Evolutionary conservation across 768 basidiomycete genomes (phyloP).

Genomic region (Exidia glandulosa): DNA sequence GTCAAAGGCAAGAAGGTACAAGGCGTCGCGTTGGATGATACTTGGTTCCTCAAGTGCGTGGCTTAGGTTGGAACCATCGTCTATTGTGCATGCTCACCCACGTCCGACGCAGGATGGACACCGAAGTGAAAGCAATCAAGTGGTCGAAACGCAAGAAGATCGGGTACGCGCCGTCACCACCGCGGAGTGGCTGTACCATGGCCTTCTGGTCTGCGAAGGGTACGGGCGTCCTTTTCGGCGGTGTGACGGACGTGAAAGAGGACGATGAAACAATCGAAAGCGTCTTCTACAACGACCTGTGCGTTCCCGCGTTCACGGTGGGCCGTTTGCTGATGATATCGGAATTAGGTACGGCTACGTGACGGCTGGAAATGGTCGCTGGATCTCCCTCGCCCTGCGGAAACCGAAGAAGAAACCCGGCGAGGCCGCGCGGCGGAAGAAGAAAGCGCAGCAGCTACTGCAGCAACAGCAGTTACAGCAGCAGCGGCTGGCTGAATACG

Average conservation of each 20-base stretch:
- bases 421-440: slow-evolving; percentile 33
- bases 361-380: slow-evolving; percentile 58
- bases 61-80: slow-evolving; percentile 4
- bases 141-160: slow-evolving; percentile 81
- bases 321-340: background rate
- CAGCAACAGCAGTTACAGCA: no score
- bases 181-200: slow-evolving; percentile 83
- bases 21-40: slow-evolving; percentile 83
- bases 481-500: slow-evolving; percentile 7
- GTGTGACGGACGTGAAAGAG: slow-evolving; percentile 78
- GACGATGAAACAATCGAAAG: slow-evolving; percentile 78
- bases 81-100: background rate
- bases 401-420: slow-evolving; percentile 42
- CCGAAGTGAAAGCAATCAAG: slow-evolving; percentile 43
- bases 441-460: no score
- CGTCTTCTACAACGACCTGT: slow-evolving; percentile 84
- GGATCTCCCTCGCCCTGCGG: slow-evolving; percentile 66
- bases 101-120: slow-evolving; percentile 24
- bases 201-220: slow-evolving; percentile 51
- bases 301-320: slow-evolving; percentile 12
- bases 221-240: slow-evolving; percentile 76
- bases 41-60: slow-evolving; percentile 70
- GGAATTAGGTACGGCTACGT: slow-evolving; percentile 63
- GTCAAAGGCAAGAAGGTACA: slow-evolving; percentile 59
- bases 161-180: slow-evolving; percentile 50